Evolutionary conservation across 768 basidiomycete species (phyloP), one percentile per base, ranked within the genome.

Genomic region (Tricholoma matsutake): DNA sequence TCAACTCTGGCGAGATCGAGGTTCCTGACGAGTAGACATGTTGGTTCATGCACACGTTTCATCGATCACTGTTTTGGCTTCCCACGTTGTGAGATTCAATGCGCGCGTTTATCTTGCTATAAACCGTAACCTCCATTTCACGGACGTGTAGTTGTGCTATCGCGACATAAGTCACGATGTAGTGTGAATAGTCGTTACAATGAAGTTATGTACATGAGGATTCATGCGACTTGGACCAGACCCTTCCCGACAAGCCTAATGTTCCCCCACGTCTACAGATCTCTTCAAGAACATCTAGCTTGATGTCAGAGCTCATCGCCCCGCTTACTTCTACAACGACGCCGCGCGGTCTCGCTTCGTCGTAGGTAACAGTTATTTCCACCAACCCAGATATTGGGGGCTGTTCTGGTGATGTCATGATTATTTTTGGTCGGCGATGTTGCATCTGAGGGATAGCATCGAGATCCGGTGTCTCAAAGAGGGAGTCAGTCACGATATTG

Each of bases 1-100:
- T 94, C 72, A 84, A 89, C 79, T 82, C 86, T 61, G 92, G 90
- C 58, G 92, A 94, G 74, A 79, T 93, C 63, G 91, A 93, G 76
- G 84, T 93, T 59, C 92, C 93, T 58, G 89, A 89, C 61, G 91
- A 92, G 85, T 94, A 63, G 47, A 43, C 22, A 25, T 67, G 63
- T 68, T 64, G 2, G 60, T 70, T 64, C 13, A 20, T 43, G 4
- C n/a, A 43, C n/a, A 9, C 41, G n/a, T 20, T 20, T 6, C 41
- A 20, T 18, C 41, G 18, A 43, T 39, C 37, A 16, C 18, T 68
- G 28, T 61, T 45, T 22, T 73, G 63, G 74, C 56, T 57, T 67
- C 67, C 75, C 57, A 61, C 64, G 54, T 52, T 59, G 20, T 45
- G 9, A 45, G 43, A 6, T 20, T 20, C 43, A 13, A 20, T 18